A percentile compares a stretch with the other conserved stretches of the same genome.
phyloP scores from a whole-genome alignment of 2,329 filamentous ascomycete genomes.

The Gaeumannomyces tritici region DNA sequence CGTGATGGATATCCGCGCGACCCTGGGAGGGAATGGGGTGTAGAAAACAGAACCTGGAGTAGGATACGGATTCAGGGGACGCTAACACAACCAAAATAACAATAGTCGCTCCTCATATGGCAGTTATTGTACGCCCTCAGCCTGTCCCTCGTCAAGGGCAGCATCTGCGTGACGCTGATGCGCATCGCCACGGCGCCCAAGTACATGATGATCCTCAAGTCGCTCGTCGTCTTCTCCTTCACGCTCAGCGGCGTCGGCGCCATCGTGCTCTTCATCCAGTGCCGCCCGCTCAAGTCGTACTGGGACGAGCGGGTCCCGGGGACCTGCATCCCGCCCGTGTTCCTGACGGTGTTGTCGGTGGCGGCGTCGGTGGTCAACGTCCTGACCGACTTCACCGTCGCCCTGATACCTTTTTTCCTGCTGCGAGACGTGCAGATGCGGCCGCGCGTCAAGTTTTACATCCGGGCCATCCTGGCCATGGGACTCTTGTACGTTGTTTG shows the following conservation, averaged over 20 bases:
- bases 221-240: conserved; percentile 8
- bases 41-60: too few relatives aligned
- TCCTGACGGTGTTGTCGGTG: conserved; percentile 17
- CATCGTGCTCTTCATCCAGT: conserved; percentile 13
- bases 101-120: conserved; percentile 3
- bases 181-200: conserved; percentile 13
- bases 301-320: conserved; percentile 12
- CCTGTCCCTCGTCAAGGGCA: conserved; percentile 12
- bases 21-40: not conserved
- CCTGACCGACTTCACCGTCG: conserved; percentile 16
- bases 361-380: conserved; percentile 19
- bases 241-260: conserved; percentile 11
- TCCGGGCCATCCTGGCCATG: not conserved
- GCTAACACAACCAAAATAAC: not conserved
- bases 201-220: conserved; percentile 6
- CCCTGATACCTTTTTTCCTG: conserved; percentile 15
- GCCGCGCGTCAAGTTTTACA: conserved; percentile 6
- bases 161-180: conserved; percentile 18
- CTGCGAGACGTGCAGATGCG: conserved; percentile 17
- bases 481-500: not conserved
- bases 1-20: not conserved
- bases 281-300: conserved; percentile 14
- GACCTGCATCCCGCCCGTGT: conserved; percentile 12
- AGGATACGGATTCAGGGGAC: not conserved
- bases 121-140: conserved; percentile 3